phyloP scores from a whole-genome alignment of 352 stramenopile species.

The Aphanomyces euteiches region DNA sequence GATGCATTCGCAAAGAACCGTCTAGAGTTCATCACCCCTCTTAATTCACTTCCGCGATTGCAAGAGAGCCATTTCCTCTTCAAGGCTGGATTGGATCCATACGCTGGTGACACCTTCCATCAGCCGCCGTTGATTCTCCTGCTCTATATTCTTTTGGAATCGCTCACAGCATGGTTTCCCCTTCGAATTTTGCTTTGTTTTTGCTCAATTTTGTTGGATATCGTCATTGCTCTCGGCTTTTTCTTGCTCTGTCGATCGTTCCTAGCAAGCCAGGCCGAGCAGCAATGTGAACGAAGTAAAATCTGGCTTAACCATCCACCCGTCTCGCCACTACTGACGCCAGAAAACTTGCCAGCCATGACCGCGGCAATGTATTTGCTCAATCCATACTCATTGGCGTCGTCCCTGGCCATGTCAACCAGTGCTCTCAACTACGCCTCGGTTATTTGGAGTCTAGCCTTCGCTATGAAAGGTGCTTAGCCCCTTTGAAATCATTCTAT shows the following conservation, averaged over 20 bases:
- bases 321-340: constrained; percentile 61
- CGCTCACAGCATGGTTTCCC: not conserved
- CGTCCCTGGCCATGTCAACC: constrained; percentile 66
- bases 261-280: constrained; percentile 46
- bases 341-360: constrained; percentile 43
- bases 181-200: constrained; percentile 41
- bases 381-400: constrained; percentile 72
- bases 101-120: constrained; percentile 77
- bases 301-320: constrained; percentile 71
- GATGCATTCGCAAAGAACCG: constrained; percentile 29
- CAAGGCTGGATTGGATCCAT: constrained; percentile 46
- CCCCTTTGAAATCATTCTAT: not conserved
- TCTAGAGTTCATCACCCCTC: constrained; percentile 60
- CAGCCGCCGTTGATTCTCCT: constrained; percentile 75
- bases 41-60: constrained; percentile 60
- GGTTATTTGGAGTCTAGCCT: constrained; percentile 65
- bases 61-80: constrained; percentile 60
- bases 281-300: constrained; percentile 40
- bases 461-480: constrained; percentile 53
- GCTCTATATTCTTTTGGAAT: constrained; percentile 42
- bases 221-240: constrained; percentile 55
- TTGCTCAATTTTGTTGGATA: constrained; percentile 53
- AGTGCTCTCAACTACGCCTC: constrained; percentile 60
- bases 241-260: constrained; percentile 53
- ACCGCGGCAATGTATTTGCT: constrained; percentile 66